Evolutionary conservation across 2,329 filamentous ascomycete genomes (phyloP), one percentile per base, ranked within the genome.

Genomic region (Botryotinia globosa): DNA sequence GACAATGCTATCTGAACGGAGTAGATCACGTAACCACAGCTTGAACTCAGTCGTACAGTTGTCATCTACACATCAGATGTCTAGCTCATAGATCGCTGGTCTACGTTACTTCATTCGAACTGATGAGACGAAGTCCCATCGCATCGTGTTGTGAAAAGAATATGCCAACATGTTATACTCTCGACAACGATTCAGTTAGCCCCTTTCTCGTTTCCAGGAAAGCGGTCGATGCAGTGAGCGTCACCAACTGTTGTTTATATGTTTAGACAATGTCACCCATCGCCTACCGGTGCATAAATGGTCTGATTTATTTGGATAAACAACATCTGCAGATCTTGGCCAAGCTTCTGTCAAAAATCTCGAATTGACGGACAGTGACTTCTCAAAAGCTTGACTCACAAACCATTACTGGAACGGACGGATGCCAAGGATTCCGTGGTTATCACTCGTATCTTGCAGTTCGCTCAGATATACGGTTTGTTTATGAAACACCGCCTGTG

Each of bases 301-400:
- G 61, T 42, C 44, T 56, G 42, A 39, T 42, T n/a, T 42, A 9
- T 56, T 34, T 48, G 18, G 32, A 63, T 45, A n/a, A 42, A 48
- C 44, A 45, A 32, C 32, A 64, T 37, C 8, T 32, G 59, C n/a
- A 48, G 16, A 64, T 65, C 16, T 22, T 71, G 9, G 69, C 69
- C 37, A 66, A 66, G 48, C 45, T 58, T 54, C 69, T 66, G 69
- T 56, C 69, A 71, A 71, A 71, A 39, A 32, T 20, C 39, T 32
- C 25, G 37, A 48, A 71, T 29, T 39, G 44, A 64, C n/a, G 29
- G 42, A 64, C 37, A 71, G 29, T 29, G 59, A 45, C 45, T 58
- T 58, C n/a, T 29, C 45, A n/a, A 58, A 71, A 66, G 69, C 32
- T 71, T 66, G 34, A 54, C 34, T 65, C 18, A 18, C 37, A 32